Evolutionary conservation across 1,284 basidiomycete species (phyloP).

Genomic region (Leccinum olivaceoglutinosum): DNA sequence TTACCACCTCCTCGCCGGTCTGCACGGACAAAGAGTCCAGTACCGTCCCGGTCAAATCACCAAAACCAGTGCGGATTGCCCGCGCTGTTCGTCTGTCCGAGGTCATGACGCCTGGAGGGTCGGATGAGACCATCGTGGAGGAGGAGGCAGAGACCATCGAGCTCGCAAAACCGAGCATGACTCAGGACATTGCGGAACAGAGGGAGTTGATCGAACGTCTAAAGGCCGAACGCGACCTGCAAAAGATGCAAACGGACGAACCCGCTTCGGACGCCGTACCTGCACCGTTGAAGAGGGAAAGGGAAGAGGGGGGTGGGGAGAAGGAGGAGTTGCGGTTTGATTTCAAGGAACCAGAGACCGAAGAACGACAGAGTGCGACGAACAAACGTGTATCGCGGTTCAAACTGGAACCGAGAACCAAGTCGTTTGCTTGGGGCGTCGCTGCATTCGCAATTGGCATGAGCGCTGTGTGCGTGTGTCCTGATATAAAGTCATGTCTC

Average conservation of each 20-base stretch:
- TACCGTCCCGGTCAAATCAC: conserved; percentile 26
- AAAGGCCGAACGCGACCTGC: conserved; percentile 44
- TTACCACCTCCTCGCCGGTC: conserved; percentile 40
- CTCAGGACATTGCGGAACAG: conserved; percentile 67
- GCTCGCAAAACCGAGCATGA: conserved; percentile 57
- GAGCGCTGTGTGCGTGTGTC: conserved; percentile 55
- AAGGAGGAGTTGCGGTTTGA: conserved; percentile 44
- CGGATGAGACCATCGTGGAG: conserved; percentile 59
- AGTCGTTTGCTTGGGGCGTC: conserved; percentile 69
- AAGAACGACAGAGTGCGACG: conserved; percentile 56
- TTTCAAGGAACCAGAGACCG: conserved; percentile 57
- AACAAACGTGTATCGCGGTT: conserved; percentile 54
- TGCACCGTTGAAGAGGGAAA: conserved; percentile 41
- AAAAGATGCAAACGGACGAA: conserved; percentile 23
- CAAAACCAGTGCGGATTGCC: conserved; percentile 35
- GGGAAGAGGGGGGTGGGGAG: conserved; percentile 45
- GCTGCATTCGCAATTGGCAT: conserved; percentile 69
- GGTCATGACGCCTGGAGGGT: conserved; percentile 44
- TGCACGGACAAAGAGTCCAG: conserved; percentile 48
- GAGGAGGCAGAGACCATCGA: conserved; percentile 45
- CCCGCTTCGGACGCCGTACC: conserved; percentile 3
- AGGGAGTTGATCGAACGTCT: conserved; percentile 61
- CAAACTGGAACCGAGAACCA: conserved; percentile 55
- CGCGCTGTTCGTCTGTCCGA: conserved; percentile 38
- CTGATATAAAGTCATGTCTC: neutral